Evolutionary conservation across 805 yeast species (phyloP).

Genomic region (Barnettozyma sp.): DNA sequence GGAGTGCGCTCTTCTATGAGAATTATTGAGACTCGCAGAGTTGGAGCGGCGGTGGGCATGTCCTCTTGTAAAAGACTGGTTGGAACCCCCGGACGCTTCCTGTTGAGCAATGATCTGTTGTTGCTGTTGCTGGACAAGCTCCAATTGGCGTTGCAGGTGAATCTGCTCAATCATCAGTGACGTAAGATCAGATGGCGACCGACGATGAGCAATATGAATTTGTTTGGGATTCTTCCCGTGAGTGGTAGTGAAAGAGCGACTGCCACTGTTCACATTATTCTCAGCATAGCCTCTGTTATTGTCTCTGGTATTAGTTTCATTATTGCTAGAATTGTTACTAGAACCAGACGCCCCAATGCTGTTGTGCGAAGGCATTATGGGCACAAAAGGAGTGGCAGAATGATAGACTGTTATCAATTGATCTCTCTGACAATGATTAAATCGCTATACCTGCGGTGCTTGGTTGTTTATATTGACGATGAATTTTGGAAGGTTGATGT

Average conservation of each 20-base stretch:
- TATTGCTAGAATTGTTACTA: conserved; percentile 6
- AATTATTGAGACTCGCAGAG: conserved; percentile 9
- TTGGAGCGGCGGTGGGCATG: conserved; percentile 9
- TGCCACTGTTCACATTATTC: background rate
- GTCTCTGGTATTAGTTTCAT: too few species aligned
- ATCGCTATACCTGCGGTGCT: too few species aligned
- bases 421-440: too few species aligned
- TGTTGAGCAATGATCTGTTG: conserved; percentile 77
- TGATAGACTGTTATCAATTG: too few species aligned
- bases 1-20: conserved; percentile 46
- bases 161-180: conserved; percentile 87
- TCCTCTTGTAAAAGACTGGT: conserved; percentile 1
- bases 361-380: background rate
- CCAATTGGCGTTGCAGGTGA: conserved; percentile 84
- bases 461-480: too few species aligned
- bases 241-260: conserved; percentile 28
- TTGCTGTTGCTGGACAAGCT: conserved; percentile 85
- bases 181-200: conserved; percentile 94
- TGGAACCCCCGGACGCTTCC: conserved; percentile 26
- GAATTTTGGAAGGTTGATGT: too few species aligned
- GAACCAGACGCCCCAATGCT: too few species aligned
- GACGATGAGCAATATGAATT: conserved; percentile 91
- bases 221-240: conserved; percentile 45
- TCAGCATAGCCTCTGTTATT: conserved; percentile 12
- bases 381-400: background rate